These are phyloP conservation scores for Musa acuminata DNA, from an alignment of 176 grass and related monocot species.

Conservation along the genomic window DNA sequence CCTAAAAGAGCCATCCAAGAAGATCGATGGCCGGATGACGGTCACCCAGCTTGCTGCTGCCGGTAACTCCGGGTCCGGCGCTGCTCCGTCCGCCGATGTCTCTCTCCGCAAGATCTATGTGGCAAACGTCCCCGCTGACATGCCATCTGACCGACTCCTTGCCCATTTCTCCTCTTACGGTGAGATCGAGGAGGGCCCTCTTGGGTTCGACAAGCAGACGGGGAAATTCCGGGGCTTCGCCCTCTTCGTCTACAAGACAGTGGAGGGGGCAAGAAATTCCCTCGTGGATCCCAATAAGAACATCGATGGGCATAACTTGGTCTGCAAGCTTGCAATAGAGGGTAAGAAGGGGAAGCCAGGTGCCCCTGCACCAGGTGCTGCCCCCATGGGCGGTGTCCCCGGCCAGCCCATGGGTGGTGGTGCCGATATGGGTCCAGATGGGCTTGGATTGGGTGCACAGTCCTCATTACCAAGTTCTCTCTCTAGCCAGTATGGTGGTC, in stretches of 20 bases:
- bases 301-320: constrained; percentile 73
- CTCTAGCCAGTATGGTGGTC: constrained; percentile 54
- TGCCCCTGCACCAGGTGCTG: constrained; percentile 25
- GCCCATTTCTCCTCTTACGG: constrained; percentile 64
- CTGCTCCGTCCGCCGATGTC: constrained; percentile 28
- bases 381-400: constrained; percentile 8
- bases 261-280: constrained; percentile 60
- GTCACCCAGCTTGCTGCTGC: constrained; percentile 86
- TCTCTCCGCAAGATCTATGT: constrained; percentile 92
- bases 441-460: constrained; percentile 33
- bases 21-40: constrained; percentile 87
- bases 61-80: constrained; percentile 12
- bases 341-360: constrained; percentile 90
- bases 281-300: constrained; percentile 68
- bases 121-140: constrained; percentile 79
- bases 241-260: constrained; percentile 93
- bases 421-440: constrained; percentile 35
- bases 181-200: constrained; percentile 92
- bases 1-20: constrained; percentile 92
- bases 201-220: constrained; percentile 90
- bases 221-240: constrained; percentile 88
- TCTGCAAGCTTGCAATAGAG: constrained; percentile 90
- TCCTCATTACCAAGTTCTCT: constrained; percentile 15
- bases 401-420: constrained; percentile 44
- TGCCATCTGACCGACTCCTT: constrained; percentile 76